Evolutionary conservation across 208 protist species (phyloP), one percentile per base, ranked within the genome.

Genomic region (Leishmania lainsoni): DNA sequence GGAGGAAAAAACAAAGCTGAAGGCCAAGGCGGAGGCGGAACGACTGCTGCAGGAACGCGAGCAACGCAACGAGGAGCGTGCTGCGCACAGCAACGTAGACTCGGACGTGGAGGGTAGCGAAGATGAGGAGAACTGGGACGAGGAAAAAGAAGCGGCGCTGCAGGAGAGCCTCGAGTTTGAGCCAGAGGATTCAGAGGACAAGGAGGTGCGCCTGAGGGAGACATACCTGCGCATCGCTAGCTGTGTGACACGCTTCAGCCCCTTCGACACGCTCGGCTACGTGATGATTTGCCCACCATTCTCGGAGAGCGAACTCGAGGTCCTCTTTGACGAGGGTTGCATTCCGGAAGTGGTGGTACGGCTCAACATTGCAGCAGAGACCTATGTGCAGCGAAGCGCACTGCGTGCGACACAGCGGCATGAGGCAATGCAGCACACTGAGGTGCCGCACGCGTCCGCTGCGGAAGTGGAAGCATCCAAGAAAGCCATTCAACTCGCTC

Each of bases 241-340:
- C 74, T 94, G 86, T 82, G 87, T 97, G 58, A 95, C 92, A 22
- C 93, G 92, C 59, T 89, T 97, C 76, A 89, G 95, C 74, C 95
- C 95, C n/a, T 98, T 98, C 65, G 91, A 94, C 51, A 92, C 89
- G 32, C 80, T 91, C 48, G 95, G 95, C 61, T 98, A 98, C 85
- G 86, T 94, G 72, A 94, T 98, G 91, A 88, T 97, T 61, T 94
- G 93, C 58, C 87, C 89, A 0, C 91, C 92, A 22, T 93, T 96
- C 80, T 91, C 92, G 20, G 92, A 94, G 22, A 84, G 78, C 59
- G 95, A 97, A 76, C 81, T 97, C 9, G 92, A 96, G 59, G 71
- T 96, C 29, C 84, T 98, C 32, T 94, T 93, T 68, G 78, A 74
- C 45, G 87, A 90, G 45, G 90, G 87, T 20, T 83, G 89, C 74